Evolutionary conservation across 2,329 filamentous ascomycete species (phyloP).

Genomic region (Monilinia polystroma): DNA sequence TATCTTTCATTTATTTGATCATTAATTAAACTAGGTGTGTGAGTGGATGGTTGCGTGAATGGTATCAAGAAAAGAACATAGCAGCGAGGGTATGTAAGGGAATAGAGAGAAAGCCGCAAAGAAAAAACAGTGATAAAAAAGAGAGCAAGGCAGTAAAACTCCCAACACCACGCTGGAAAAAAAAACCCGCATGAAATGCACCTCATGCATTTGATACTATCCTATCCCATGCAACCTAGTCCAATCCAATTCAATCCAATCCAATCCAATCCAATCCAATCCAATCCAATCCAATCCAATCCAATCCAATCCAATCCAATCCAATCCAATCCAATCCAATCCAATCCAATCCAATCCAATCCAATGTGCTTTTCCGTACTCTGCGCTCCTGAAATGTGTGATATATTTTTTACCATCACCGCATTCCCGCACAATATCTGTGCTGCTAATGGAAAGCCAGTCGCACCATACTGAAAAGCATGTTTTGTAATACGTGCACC

Average conservation of each 20-base stretch:
- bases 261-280: no score
- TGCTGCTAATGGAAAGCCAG: slow-evolving; percentile 51
- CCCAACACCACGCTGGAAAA: background rate
- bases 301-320: no score
- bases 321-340: background rate
- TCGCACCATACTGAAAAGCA: slow-evolving; percentile 68
- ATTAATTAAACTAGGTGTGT: no score
- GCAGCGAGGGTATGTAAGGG: background rate
- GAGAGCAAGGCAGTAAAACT: background rate
- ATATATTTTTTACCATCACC: no score
- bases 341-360: background rate
- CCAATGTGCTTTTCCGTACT: no score
- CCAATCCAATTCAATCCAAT: no score
- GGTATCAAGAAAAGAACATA: background rate
- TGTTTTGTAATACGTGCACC: slow-evolving; percentile 69
- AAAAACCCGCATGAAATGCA: background rate
- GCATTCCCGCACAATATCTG: background rate
- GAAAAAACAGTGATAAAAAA: no score
- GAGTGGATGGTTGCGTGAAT: background rate
- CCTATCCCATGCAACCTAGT: no score
- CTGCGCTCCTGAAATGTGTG: background rate
- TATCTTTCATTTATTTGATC: background rate
- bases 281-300: no score
- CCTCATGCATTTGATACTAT: no score
- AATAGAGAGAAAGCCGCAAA: background rate